These are phyloP conservation scores for Aspergillus olivimuriae DNA, from an alignment of 495 filamentous ascomycete genomes.

Conservation along the genomic window DNA sequence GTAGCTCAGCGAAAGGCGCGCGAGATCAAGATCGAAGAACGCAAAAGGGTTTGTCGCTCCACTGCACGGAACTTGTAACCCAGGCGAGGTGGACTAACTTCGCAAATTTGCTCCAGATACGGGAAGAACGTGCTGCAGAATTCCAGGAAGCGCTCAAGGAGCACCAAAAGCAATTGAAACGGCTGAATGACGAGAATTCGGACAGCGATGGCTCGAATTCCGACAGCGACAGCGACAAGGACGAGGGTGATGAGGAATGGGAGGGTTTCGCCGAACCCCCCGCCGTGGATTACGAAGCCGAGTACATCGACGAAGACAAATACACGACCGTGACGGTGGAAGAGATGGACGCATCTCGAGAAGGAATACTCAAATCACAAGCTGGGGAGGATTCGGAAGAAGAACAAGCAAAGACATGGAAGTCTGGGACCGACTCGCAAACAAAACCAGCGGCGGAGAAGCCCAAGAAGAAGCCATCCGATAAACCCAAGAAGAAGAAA, in stretches of 20 bases:
- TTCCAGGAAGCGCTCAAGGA: constrained; percentile 71
- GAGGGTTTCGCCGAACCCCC: constrained; percentile 54
- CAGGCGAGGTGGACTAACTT: constrained; percentile 11
- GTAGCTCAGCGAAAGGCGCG: constrained; percentile 63
- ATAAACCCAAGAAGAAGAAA: constrained; percentile 65
- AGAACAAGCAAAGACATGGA: constrained; percentile 23
- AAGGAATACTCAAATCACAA: constrained; percentile 54
- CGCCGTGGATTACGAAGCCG: constrained; percentile 72
- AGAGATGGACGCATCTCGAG: constrained; percentile 73
- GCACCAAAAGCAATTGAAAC: constrained; percentile 55
- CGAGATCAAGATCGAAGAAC: constrained; percentile 62
- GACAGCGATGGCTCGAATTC: constrained; percentile 34
- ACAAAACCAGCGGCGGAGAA: constrained; percentile 25
- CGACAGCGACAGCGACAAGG: constrained; percentile 28
- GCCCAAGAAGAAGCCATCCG: constrained; percentile 48
- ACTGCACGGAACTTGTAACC: not conserved
- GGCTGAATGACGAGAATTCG: constrained; percentile 47
- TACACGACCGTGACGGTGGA: constrained; percentile 92
- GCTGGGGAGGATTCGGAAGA: constrained; percentile 43
- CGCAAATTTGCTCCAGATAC: constrained; percentile 48
- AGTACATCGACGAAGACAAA: constrained; percentile 94
- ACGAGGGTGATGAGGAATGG: constrained; percentile 61
- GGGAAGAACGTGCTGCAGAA: constrained; percentile 71
- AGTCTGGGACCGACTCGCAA: constrained; percentile 22
- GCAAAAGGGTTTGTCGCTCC: constrained; percentile 57